Conservation (phyloP, 495 filamentous ascomycete species). For the Wilcoxina mikolae region DNA sequence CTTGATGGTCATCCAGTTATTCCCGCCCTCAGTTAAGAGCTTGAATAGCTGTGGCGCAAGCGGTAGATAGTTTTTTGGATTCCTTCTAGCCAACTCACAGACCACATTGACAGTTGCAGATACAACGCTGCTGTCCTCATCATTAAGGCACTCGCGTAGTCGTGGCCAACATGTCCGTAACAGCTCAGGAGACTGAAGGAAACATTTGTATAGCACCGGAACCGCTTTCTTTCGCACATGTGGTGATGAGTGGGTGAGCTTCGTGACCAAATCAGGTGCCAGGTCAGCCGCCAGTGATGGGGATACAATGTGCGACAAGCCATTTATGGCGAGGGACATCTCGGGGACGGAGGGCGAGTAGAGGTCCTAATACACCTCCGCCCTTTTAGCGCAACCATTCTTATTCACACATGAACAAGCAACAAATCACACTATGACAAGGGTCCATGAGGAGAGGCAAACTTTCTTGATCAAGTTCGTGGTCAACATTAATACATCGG, state of each 20-base stretch:
- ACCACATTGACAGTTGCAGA: constrained; percentile 92
- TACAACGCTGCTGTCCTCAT: constrained; percentile 84
- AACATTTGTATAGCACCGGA: constrained; percentile 79
- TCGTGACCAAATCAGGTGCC: constrained; percentile 68
- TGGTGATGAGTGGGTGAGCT: constrained; percentile 69
- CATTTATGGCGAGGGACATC: constrained; percentile 69
- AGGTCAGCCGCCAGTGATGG: constrained; percentile 79
- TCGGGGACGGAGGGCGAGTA: constrained; percentile 54
- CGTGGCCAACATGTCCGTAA: constrained; percentile 88
- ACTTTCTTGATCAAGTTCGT: constrained; percentile 96
- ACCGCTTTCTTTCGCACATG: constrained; percentile 86
- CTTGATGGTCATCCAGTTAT: constrained; percentile 99
- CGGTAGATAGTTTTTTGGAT: constrained; percentile 85
- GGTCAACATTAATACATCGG: constrained; percentile 92
- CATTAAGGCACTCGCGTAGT: constrained; percentile 85
- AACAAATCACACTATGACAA: constrained; percentile 8
- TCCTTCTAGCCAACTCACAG: constrained; percentile 86
- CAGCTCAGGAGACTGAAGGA: constrained; percentile 87
- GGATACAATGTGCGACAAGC: constrained; percentile 82
- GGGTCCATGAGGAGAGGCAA: constrained; percentile 5
- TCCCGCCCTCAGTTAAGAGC: constrained; percentile 75
- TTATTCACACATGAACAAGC: not conserved
- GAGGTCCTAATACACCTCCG: constrained; percentile 47
- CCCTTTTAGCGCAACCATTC: constrained; percentile 10
- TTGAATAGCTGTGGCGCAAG: constrained; percentile 85